Evolutionary conservation across 352 stramenopile genomes (phyloP).

Genomic region (Phytophthora melonis): DNA sequence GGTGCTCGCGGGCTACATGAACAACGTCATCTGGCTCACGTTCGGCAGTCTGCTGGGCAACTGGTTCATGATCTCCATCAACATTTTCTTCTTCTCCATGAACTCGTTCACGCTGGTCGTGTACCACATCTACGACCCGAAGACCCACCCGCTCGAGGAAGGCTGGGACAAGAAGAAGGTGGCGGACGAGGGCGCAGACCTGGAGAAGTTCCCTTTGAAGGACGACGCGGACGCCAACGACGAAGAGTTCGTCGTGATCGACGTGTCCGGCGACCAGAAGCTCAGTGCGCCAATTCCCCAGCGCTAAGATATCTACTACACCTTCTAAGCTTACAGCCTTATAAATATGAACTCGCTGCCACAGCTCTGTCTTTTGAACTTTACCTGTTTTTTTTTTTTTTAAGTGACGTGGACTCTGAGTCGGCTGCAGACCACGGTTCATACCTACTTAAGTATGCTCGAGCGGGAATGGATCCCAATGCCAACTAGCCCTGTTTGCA

Average conservation of each 20-base stretch:
- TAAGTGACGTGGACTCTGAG: background rate
- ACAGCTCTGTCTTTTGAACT: no score
- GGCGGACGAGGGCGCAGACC: constrained; percentile 21
- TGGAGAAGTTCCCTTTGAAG: constrained; percentile 24
- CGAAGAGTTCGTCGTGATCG: constrained; percentile 19
- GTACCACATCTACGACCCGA: constrained; percentile 43
- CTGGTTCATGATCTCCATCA: constrained; percentile 50
- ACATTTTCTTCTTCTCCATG: constrained; percentile 48
- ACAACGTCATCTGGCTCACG: constrained; percentile 63
- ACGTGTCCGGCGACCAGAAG: background rate
- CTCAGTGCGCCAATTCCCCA: background rate
- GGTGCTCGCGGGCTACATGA: constrained; percentile 53
- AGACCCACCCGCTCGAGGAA: constrained; percentile 34
- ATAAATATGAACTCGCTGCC: background rate
- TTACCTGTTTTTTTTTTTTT: background rate
- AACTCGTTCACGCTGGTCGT: constrained; percentile 40
- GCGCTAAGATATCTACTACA: background rate
- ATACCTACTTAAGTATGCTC: background rate
- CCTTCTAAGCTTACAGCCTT: background rate
- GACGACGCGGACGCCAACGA: constrained; percentile 19
- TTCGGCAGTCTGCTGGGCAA: constrained; percentile 49
- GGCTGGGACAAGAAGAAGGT: constrained; percentile 32
- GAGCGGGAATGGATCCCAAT: background rate
- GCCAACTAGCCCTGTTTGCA: no score
- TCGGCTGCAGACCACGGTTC: background rate